Evolutionary conservation across 2,329 filamentous ascomycete species (phyloP), one percentile per base, ranked within the genome.

Genomic region (Penicillium brasilianum): DNA sequence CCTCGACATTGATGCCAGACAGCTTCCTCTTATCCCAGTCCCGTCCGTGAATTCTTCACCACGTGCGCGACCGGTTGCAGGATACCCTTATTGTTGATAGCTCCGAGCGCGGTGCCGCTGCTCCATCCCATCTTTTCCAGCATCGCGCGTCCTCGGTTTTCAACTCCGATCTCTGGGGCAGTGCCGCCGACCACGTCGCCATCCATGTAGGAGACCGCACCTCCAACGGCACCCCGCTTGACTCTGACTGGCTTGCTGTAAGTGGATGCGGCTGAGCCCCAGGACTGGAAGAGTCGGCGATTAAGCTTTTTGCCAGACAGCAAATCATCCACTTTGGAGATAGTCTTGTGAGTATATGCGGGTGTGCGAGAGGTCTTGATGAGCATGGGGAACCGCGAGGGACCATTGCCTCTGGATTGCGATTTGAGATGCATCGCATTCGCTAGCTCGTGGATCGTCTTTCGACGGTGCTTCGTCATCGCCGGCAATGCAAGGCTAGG

Each of bases 91-190:
- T 96, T 97, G 65, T 96, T 88, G 1, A 82, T 74, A 11, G 91
- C 87, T 55, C 95, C 95, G 0, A 99, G 83, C 1, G 90, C 91
- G 72, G 89, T 96, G 5, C 95, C 95, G 55, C 84, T 89, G 63
- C 86, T 90, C 93, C 95, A 99, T 3, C 95, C 95, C 95, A 98
- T 98, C 79, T 95, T 98, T 79, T 96, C 92, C 65, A 99, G 79
- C 87, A 99, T 91, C 3, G 88, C 87, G 54, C 92, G 86, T 11
- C 95, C 95, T 67, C 87, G 92, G 74, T 97, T 98, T 56, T 90
- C 90, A 4, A 83, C 81, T 1, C 91, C 91, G 34, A 99, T 83
- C 74, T 97, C 93, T 11, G 93, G 91, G 1, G 94, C 93, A 51
- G 88, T 87, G 1, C 86, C 92, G 51, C 94, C 95, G 2, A 98